Evolutionary conservation across 805 yeast species (phyloP).

Genomic region (Candida yuanshanica): DNA sequence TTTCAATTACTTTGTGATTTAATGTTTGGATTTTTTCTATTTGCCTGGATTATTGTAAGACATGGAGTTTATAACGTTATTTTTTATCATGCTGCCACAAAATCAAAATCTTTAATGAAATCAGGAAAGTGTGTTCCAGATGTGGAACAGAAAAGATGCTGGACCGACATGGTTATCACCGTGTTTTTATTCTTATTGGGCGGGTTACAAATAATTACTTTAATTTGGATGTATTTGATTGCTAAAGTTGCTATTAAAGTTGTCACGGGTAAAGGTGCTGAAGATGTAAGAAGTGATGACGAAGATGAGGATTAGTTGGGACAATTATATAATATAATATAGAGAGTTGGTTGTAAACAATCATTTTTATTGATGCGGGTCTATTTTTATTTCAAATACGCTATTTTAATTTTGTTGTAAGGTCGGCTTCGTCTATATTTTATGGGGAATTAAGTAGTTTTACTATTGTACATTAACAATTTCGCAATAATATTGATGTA

Average conservation of each 20-base stretch:
- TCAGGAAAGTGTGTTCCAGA: slow-evolving; percentile 35
- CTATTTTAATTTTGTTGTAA: not conserved
- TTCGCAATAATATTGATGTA: not conserved
- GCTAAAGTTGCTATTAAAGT: slow-evolving; percentile 65
- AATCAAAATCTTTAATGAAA: slow-evolving; percentile 40
- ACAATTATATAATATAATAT: not conserved
- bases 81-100: slow-evolving; percentile 50
- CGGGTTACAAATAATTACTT: slow-evolving; percentile 58
- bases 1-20: slow-evolving; percentile 55
- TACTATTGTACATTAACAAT: too few species aligned
- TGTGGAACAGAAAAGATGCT: slow-evolving; percentile 40
- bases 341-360: not conserved
- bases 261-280: slow-evolving; percentile 68
- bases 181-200: slow-evolving; percentile 51
- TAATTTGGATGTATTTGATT: slow-evolving; percentile 74
- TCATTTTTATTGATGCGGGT: not conserved
- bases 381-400: not conserved
- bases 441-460: too few species aligned
- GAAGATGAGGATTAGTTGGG: slow-evolving; percentile 39
- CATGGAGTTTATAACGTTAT: slow-evolving; percentile 71
- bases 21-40: slow-evolving; percentile 60
- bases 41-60: slow-evolving; percentile 65
- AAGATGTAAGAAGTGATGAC: slow-evolving; percentile 80
- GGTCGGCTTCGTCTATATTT: too few species aligned
- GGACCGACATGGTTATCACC: slow-evolving; percentile 37